A percentile compares a stretch with the other conserved stretches of the same genome.
Evolutionary conservation across 345 rosid species (phyloP).

Genomic region (Eucalyptus regnans): DNA sequence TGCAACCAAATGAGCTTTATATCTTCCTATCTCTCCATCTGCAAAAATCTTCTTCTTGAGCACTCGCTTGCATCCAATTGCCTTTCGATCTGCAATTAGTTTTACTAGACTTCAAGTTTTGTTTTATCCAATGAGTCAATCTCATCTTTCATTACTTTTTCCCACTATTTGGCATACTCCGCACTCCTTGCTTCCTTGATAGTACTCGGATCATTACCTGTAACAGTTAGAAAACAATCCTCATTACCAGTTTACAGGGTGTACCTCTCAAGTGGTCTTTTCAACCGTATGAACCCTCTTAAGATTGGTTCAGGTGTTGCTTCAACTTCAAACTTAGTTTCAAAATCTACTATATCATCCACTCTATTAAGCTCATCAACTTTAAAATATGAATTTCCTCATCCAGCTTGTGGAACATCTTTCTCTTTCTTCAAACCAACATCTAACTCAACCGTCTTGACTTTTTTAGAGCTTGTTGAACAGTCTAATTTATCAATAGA

Average conservation of each 20-base stretch:
- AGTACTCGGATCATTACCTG: too few relatives aligned
- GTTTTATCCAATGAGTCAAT: too few relatives aligned
- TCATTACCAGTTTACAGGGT: fast-evolving
- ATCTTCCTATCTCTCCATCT: neutral
- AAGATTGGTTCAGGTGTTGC: too few relatives aligned
- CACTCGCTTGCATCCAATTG: neutral
- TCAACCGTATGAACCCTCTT: too few relatives aligned
- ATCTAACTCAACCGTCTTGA: too few relatives aligned
- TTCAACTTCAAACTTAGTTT: too few relatives aligned
- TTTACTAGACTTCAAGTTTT: neutral
- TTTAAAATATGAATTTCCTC: too few relatives aligned
- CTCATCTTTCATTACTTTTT: too few relatives aligned
- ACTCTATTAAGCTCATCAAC: neutral
- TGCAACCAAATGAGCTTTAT: neutral
- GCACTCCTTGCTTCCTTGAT: too few relatives aligned
- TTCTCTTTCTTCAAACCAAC: neutral
- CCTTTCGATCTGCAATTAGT: fast-evolving
- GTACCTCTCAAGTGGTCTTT: too few relatives aligned
- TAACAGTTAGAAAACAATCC: too few relatives aligned
- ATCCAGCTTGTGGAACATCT: neutral
- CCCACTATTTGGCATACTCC: too few relatives aligned
- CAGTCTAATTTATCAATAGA: neutral
- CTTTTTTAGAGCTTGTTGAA: neutral
- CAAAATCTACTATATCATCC: neutral
- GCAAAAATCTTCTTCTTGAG: neutral